Conservation (phyloP, 2,329 filamentous ascomycete species). For the Hypoxylon sp. region DNA sequence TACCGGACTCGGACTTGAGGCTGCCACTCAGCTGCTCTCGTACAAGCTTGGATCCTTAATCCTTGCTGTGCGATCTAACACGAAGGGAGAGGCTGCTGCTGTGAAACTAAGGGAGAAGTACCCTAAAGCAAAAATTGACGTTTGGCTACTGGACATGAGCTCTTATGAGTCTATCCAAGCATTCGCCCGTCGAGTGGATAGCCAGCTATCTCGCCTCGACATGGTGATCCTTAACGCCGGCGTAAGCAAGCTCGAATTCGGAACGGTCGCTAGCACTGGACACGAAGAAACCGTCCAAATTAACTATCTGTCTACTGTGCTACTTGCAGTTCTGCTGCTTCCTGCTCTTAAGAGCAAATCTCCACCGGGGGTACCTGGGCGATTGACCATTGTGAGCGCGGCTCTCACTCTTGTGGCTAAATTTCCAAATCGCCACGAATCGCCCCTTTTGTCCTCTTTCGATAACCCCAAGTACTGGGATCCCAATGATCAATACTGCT, state of each 20-base stretch:
- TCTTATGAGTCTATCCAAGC: constrained; percentile 61
- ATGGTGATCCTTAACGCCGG: constrained; percentile 37
- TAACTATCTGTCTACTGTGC: constrained; percentile 26
- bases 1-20: constrained; percentile 64
- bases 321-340: constrained; percentile 28
- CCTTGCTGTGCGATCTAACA: constrained; percentile 61
- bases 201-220: constrained; percentile 21
- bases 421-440: constrained; percentile 28
- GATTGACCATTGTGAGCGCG: constrained; percentile 45
- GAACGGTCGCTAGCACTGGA: constrained; percentile 5
- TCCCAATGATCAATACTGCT: constrained; percentile 33
- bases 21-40: constrained; percentile 58
- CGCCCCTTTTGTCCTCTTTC: constrained; percentile 16
- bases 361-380: constrained; percentile 14
- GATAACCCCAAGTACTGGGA: constrained; percentile 24
- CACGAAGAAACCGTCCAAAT: constrained; percentile 34
- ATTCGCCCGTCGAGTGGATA: constrained; percentile 57
- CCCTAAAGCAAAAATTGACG: constrained; percentile 59
- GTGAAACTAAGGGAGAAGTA: constrained; percentile 50
- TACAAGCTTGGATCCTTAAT: constrained; percentile 60
- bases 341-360: constrained; percentile 34
- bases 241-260: constrained; percentile 8
- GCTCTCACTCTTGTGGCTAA: constrained; percentile 43
- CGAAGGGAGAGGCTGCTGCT: constrained; percentile 62
- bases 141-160: constrained; percentile 66